A percentile compares a stretch with the other conserved stretches of the same genome.
These are phyloP conservation scores for Aeminium ludgeri DNA, from an alignment of 495 filamentous ascomycete genomes.

Conservation along the genomic window DNA sequence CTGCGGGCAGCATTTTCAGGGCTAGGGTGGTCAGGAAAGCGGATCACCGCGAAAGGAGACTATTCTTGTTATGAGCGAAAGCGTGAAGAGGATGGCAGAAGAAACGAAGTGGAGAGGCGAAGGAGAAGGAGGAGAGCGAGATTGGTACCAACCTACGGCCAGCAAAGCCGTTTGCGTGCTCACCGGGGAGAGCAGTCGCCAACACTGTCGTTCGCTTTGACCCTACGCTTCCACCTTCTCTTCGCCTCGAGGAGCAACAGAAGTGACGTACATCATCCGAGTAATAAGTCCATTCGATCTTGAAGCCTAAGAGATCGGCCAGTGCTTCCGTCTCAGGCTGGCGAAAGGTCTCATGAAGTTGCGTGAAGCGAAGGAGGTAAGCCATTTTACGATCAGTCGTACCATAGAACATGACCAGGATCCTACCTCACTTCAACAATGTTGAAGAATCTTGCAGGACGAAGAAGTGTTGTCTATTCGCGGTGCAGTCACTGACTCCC, in stretches of 20 bases:
- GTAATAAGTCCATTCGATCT: constrained; percentile 58
- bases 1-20: constrained; percentile 45
- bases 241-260: constrained; percentile 3
- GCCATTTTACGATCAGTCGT: constrained; percentile 29
- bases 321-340: constrained; percentile 71
- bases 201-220: neutral
- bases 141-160: neutral
- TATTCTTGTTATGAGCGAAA: constrained; percentile 21
- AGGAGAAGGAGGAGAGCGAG: constrained; percentile 3
- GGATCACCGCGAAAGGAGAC: constrained; percentile 78
- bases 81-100: neutral
- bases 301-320: constrained; percentile 47
- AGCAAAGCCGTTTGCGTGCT: too few relatives aligned
- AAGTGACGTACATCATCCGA: constrained; percentile 42
- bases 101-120: neutral
- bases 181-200: too few relatives aligned
- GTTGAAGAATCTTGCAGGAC: too few relatives aligned
- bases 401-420: too few relatives aligned
- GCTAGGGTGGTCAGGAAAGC: constrained; percentile 27
- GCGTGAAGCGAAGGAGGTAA: constrained; percentile 80
- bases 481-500: too few relatives aligned
- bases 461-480: too few relatives aligned
- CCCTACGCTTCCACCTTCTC: neutral
- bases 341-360: constrained; percentile 80
- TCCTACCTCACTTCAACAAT: too few relatives aligned